Base-by-base conservation (phyloP, 192 early-diverging fungal genomes). In the Dissophora ornata region DNA sequence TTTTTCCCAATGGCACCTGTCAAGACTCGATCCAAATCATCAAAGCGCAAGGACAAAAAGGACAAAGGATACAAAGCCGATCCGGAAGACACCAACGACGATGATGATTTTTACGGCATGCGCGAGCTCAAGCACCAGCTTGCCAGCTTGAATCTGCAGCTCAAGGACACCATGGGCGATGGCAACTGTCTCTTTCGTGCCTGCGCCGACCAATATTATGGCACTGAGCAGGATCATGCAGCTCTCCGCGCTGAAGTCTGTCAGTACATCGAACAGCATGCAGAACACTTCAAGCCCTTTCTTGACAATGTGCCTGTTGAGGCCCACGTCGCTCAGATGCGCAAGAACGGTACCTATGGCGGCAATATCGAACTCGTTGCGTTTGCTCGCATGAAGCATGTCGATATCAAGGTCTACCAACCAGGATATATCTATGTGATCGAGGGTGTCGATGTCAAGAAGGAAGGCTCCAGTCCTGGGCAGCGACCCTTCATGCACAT, bases 311-410 rank as follows among this genome's bases (percentile, higher is more conserved):
- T 70, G 22, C 54, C 87, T 11, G 87, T 91, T 42, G 83, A 83
- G 42, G 79, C 77, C 13, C 88, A 93, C 48, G 53, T 91, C 1
- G 40, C 46, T 42, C 80, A 83, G 10, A 91, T 93, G 90, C 81
- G 85, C 24, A 79, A 77, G 4, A 50, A 71, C 18, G 89, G 89
- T 8, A 86, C 85, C 8, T 93, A 83, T 75, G 92, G 88, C 19
- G 92, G 90, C 24, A 92, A 93, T 58, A 82, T 92, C 78, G 92
- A 92, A 64, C 53, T 93, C 22, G 90, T 88, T 2, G 90, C 85
- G 2, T 93, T 89, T 83, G 90, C 92, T 7, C 82, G 86, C 33
- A 62, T 86, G 62, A 82, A 83, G 50, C 52, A 56, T 1, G 84
- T 91, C 5, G 85, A 93, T 57, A 89, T 93, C 54, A 86, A 83